These are phyloP conservation scores for Kwoniella dendrophila DNA, from an alignment of 768 basidiomycete species.

Conservation along the genomic window DNA sequence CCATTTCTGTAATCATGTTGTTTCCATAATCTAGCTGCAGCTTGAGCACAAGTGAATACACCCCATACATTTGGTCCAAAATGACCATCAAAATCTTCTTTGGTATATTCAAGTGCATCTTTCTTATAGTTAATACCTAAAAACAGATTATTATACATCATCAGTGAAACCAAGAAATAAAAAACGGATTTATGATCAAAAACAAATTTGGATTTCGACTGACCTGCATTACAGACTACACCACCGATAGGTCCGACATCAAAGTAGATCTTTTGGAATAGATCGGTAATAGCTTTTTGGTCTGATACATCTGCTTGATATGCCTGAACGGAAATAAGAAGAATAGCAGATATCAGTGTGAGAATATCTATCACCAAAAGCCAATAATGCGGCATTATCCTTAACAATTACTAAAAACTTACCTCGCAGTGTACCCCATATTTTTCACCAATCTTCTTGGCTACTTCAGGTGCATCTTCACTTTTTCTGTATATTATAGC, in stretches of 20 bases:
- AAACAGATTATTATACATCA: neutral
- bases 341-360: neutral
- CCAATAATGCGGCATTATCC: too few species aligned
- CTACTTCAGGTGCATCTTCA: constrained; percentile 41
- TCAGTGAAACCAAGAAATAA: neutral
- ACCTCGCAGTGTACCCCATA: constrained; percentile 45
- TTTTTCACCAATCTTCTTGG: constrained; percentile 47
- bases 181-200: too few species aligned
- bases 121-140: constrained; percentile 37
- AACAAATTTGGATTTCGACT: constrained; percentile 13
- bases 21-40: constrained; percentile 49
- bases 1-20: constrained; percentile 52
- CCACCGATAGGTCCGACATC: constrained; percentile 53
- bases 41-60: constrained; percentile 43
- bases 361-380: too few species aligned
- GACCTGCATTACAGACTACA: constrained; percentile 50
- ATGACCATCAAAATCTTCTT: constrained; percentile 43
- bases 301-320: constrained; percentile 50
- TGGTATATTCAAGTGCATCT: constrained; percentile 49
- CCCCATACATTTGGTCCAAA: constrained; percentile 51
- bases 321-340: constrained; percentile 27
- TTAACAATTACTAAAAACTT: constrained; percentile 6
- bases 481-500: constrained; percentile 47
- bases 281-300: constrained; percentile 34
- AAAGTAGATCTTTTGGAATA: constrained; percentile 41